These are phyloP conservation scores for Endotrypanum monterogeii DNA, from an alignment of 208 protist species.

Conservation along the genomic window DNA sequence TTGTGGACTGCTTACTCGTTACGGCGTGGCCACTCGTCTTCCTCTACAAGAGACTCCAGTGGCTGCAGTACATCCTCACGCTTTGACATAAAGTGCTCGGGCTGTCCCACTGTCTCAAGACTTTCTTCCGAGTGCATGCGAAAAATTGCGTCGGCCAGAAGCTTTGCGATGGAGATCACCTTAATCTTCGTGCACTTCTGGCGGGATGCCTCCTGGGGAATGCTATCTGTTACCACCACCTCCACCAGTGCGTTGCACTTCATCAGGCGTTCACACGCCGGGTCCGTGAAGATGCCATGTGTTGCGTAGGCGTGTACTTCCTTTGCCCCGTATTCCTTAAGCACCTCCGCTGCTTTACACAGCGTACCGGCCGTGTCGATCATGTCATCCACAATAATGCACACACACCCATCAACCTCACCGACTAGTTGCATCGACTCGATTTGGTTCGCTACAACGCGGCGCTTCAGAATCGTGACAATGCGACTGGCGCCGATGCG, in stretches of 20 bases:
- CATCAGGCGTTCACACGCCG: conserved; percentile 92
- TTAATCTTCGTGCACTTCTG: conserved; percentile 82
- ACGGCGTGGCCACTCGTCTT: conserved; percentile 62
- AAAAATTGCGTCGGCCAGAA: conserved; percentile 88
- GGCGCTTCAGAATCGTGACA: conserved; percentile 95
- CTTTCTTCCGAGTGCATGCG: conserved; percentile 88
- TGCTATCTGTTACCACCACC: conserved; percentile 94
- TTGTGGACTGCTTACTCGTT: conserved; percentile 12
- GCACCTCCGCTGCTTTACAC: conserved; percentile 93
- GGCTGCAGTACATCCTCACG: conserved; percentile 75
- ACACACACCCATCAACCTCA: conserved; percentile 93
- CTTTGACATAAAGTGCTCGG: conserved; percentile 34
- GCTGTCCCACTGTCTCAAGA: conserved; percentile 58
- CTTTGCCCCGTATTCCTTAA: conserved; percentile 94
- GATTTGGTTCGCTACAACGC: conserved; percentile 92
- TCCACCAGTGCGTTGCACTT: conserved; percentile 85
- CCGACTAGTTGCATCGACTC: conserved; percentile 95
- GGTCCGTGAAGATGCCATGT: conserved; percentile 95
- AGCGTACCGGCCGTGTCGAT: conserved; percentile 97
- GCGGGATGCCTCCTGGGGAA: conserved; percentile 74
- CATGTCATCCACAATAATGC: conserved; percentile 98
- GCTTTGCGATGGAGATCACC: conserved; percentile 85
- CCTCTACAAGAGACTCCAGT: conserved; percentile 82
- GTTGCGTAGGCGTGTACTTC: conserved; percentile 93
- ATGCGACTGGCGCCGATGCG: conserved; percentile 86